Conservation (phyloP, 2,329 filamentous ascomycete species). For the Pseudogymnoascus sp. region DNA sequence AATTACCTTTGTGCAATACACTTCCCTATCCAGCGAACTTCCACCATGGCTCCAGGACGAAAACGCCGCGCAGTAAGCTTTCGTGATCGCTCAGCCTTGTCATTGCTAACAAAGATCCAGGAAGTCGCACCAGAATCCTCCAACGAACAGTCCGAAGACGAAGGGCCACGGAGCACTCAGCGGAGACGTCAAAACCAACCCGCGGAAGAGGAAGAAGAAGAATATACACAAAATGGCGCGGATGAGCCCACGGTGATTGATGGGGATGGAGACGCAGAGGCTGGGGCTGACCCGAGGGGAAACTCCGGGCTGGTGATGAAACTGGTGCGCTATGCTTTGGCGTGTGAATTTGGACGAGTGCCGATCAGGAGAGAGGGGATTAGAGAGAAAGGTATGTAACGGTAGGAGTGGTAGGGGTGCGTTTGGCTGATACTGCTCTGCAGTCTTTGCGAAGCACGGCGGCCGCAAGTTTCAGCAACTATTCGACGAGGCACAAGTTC, state of each 20-base stretch:
- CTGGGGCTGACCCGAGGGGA: constrained; percentile 28
- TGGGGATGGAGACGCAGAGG: constrained; percentile 23
- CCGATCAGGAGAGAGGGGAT: constrained; percentile 57
- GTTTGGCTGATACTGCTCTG: neutral
- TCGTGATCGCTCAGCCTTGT: neutral
- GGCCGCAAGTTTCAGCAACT: constrained; percentile 63
- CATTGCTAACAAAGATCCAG: constrained; percentile 12
- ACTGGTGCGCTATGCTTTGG: constrained; percentile 61
- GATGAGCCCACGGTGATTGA: constrained; percentile 18
- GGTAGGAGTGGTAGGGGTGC: neutral
- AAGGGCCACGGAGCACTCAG: constrained; percentile 21
- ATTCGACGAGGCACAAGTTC: constrained; percentile 68
- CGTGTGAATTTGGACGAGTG: constrained; percentile 57
- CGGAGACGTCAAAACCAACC: constrained; percentile 16
- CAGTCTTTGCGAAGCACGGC: constrained; percentile 62
- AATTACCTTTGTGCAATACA: neutral
- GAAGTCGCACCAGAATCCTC: constrained; percentile 20
- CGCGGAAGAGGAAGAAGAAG: constrained; percentile 22
- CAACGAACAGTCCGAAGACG: constrained; percentile 24
- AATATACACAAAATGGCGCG: constrained; percentile 21
- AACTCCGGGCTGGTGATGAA: constrained; percentile 49
- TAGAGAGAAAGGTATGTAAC: constrained; percentile 50
- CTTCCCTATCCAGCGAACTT: neutral
- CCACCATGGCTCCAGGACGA: constrained; percentile 22
- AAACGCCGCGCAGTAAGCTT: constrained; percentile 22